Percentiles rank a stretch among this genome's conserved stretches.
phyloP scores from a whole-genome alignment of 2,329 filamentous ascomycete genomes.

The Blastomyces parvus region DNA sequence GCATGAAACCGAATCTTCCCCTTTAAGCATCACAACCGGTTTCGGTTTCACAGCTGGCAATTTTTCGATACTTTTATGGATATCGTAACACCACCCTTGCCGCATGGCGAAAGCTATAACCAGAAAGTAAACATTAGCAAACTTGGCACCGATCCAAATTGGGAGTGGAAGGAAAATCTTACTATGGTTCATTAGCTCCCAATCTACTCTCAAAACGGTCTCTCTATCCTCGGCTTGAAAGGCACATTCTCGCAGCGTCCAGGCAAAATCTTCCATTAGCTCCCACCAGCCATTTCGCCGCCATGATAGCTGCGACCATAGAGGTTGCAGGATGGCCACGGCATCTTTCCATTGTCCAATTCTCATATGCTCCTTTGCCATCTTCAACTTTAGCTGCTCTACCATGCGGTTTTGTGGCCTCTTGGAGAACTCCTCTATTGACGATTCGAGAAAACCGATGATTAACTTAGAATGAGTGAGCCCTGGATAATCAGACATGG shows the following conservation, averaged over 20 bases:
- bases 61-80: slow-evolving; percentile 39
- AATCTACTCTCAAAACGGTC: slow-evolving; percentile 45
- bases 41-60: slow-evolving; percentile 32
- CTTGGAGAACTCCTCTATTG: slow-evolving; percentile 43
- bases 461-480: slow-evolving; percentile 47
- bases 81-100: slow-evolving; percentile 35
- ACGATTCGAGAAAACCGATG: slow-evolving; percentile 37
- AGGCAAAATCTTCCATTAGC: slow-evolving; percentile 46
- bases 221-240: slow-evolving; percentile 37
- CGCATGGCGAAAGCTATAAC: slow-evolving; percentile 28
- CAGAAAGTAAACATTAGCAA: slow-evolving; percentile 10
- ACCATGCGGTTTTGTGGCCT: slow-evolving; percentile 46
- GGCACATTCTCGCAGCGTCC: slow-evolving; percentile 47
- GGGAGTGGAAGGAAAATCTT: slow-evolving; percentile 11
- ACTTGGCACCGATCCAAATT: background rate
- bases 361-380: slow-evolving; percentile 46
- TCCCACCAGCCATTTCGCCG: slow-evolving; percentile 51
- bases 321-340: slow-evolving; percentile 40
- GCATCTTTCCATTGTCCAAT: slow-evolving; percentile 44
- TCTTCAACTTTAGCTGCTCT: slow-evolving; percentile 46
- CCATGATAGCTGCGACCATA: slow-evolving; percentile 52
- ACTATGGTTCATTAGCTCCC: slow-evolving; percentile 44
- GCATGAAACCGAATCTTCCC: slow-evolving; percentile 42
- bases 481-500: slow-evolving; percentile 34
- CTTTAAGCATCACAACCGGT: slow-evolving; percentile 39